Conservation (phyloP, 129 eudicot genomes). For the Pittosporum tobira region DNA sequence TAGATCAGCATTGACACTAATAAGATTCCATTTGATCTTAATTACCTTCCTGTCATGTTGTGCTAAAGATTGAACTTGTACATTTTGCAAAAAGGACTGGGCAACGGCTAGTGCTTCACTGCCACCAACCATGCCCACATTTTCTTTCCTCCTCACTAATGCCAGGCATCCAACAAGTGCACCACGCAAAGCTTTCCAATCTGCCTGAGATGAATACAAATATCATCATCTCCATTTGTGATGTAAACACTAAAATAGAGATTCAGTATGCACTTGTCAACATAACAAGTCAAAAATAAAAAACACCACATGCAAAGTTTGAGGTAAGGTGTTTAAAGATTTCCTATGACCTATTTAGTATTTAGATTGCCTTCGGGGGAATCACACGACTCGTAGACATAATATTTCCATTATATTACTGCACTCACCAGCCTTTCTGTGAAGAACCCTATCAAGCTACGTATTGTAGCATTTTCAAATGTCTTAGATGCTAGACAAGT, state of each 20-base stretch:
- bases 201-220: slow-evolving; percentile 54
- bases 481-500: slow-evolving; percentile 43
- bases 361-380: no score
- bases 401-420: background rate
- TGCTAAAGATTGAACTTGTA: slow-evolving; percentile 83
- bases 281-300: background rate
- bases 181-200: slow-evolving; percentile 92
- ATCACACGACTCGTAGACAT: no score
- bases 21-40: background rate
- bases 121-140: slow-evolving; percentile 38
- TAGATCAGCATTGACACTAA: background rate
- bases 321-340: background rate
- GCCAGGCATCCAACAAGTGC: slow-evolving; percentile 94
- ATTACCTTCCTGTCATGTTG: slow-evolving; percentile 96
- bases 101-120: slow-evolving; percentile 58
- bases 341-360: background rate
- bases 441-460: slow-evolving; percentile 69
- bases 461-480: slow-evolving; percentile 37
- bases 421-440: slow-evolving; percentile 82
- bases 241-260: background rate
- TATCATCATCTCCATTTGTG: slow-evolving; percentile 22
- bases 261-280: background rate
- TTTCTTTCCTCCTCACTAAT: slow-evolving; percentile 65
- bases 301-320: background rate
- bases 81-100: slow-evolving; percentile 51